Evolutionary conservation across 768 basidiomycete genomes (phyloP).

Genomic region (Tricholoma sp.): DNA sequence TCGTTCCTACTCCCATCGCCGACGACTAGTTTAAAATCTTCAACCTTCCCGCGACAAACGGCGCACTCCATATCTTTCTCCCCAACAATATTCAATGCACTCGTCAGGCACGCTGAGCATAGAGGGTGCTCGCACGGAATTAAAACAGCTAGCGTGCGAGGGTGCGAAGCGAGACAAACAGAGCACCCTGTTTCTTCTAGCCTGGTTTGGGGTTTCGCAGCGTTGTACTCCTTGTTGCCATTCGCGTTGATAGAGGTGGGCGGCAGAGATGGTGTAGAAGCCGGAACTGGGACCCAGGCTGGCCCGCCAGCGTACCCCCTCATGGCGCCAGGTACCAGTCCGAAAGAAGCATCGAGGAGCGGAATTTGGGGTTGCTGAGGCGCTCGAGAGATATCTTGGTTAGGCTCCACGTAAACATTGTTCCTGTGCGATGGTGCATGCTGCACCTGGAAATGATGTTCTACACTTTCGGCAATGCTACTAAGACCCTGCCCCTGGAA

Average conservation of each 20-base stretch:
- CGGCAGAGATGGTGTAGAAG: conserved; percentile 5
- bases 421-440: conserved; percentile 14
- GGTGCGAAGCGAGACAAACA: conserved; percentile 49
- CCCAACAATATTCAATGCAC: conserved; percentile 83
- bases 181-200: conserved; percentile 42
- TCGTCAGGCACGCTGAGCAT: conserved; percentile 79
- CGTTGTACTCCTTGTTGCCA: not conserved
- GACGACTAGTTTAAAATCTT: conserved; percentile 56
- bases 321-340: not conserved
- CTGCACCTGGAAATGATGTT: conserved; percentile 38
- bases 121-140: conserved; percentile 72
- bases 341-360: conserved; percentile 1
- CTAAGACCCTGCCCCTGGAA: conserved; percentile 31
- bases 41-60: conserved; percentile 66
- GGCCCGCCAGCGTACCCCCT: conserved; percentile 9
- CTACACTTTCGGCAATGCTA: conserved; percentile 36
- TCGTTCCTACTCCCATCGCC: conserved; percentile 4
- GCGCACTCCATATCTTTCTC: conserved; percentile 87
- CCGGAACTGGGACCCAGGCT: conserved; percentile 18
- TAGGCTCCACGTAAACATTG: conserved; percentile 10
- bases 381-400: conserved; percentile 3
- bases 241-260: conserved; percentile 1
- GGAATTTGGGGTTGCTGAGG: not conserved
- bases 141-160: conserved; percentile 54
- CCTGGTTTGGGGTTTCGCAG: not conserved